Conservation (phyloP, 2,329 filamentous ascomycete species). For the Immersiporthe knoxdaviesiana region DNA sequence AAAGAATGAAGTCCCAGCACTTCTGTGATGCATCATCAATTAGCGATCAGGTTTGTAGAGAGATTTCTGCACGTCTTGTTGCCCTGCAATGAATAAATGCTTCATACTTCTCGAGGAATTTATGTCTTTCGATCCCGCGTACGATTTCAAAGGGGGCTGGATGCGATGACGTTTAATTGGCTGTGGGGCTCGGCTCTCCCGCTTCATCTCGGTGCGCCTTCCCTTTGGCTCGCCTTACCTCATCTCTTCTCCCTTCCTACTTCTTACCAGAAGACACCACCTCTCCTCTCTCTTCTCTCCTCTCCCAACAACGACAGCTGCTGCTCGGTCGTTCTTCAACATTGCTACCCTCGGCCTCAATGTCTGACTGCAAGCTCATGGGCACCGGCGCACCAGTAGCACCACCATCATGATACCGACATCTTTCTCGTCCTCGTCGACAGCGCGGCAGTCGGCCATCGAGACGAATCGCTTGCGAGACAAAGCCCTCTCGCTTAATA, state of each 20-base stretch:
- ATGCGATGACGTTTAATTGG: slow-evolving; percentile 29
- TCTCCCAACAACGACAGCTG: background rate
- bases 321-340: background rate
- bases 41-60: background rate
- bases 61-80: background rate
- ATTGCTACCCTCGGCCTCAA: slow-evolving; percentile 23
- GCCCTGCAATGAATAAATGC: background rate
- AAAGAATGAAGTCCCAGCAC: background rate
- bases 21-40: background rate
- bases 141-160: slow-evolving; percentile 3
- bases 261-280: slow-evolving; percentile 1
- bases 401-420: slow-evolving; percentile 31
- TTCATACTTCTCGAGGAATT: too few species aligned
- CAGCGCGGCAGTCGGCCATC: slow-evolving; percentile 28
- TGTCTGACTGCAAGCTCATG: slow-evolving; percentile 19
- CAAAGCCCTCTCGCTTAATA: slow-evolving; percentile 19
- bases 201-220: slow-evolving; percentile 7
- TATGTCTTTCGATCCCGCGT: too few species aligned
- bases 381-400: slow-evolving; percentile 17
- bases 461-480: slow-evolving; percentile 18
- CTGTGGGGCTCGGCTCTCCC: slow-evolving; percentile 24
- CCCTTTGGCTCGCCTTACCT: slow-evolving; percentile 11
- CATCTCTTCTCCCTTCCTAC: background rate
- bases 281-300: background rate
- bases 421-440: slow-evolving; percentile 25